Base-by-base conservation (phyloP, 2,329 filamentous ascomycete genomes). In the Exophiala viscosa region DNA sequence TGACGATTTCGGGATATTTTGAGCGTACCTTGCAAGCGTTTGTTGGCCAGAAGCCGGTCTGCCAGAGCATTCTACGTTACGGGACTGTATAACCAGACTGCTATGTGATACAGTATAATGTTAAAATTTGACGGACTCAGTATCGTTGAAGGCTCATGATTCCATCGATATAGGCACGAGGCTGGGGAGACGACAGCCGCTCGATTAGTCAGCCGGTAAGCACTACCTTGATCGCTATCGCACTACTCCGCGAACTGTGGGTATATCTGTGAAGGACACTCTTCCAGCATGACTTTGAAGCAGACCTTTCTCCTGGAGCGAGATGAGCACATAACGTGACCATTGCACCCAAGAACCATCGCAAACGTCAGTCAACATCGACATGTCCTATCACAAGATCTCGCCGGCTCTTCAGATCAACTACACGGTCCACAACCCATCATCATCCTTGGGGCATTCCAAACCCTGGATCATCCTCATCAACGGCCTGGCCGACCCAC, bases 401-500 rank as follows among this genome's bases (percentile, higher is more conserved):
- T 55, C 52, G 14, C 41, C 47, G 3, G 14, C 35, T 15, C 13
- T 55, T 10, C 43, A 34, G 20, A 55, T 55, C 36, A 50, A 50
- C 38, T 55, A 55, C 39, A 48, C 48, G 3, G 43, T 55, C 28
- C 48, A 55, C 48, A 38, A 45, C 1, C 13, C 28, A 15, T 33
- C 42, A 13, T 18, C 38, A 15, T 17, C 38, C 11, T 10, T 3
- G 15, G 9, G 5, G 34, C 14, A 10, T 11, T 17, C 47, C 3
- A 45, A 33, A 34, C 43, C 49, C 3, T 53, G 50, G 50, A 40
- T 56, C 40, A 44, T 56, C n/a, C 41, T 56, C 9, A 50, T 56
- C 41, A 53, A 52, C 42, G 54, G 54, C 35, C 54, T 56, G 14
- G 50, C 49, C 5, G 54, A 56, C 46, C 17, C 54, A 11, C 46